Evolutionary conservation across 148 eudicot species (phyloP).

Genomic region (Dianthus caryophyllus): DNA sequence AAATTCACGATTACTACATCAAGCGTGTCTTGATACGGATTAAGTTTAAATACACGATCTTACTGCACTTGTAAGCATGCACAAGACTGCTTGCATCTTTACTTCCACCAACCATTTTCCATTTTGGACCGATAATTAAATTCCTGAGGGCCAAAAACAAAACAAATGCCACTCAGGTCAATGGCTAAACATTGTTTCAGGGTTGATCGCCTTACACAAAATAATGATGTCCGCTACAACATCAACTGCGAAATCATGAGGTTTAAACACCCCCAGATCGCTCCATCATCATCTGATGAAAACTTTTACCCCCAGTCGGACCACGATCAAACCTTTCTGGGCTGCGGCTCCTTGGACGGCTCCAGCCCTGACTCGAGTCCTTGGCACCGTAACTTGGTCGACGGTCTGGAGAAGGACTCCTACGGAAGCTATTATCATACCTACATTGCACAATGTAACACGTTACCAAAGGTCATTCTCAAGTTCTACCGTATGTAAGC

Average conservation of each 20-base stretch:
- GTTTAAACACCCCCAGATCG: constrained; percentile 17
- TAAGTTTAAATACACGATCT: neutral
- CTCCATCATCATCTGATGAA: constrained; percentile 64
- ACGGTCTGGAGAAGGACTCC: constrained; percentile 18
- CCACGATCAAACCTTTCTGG: constrained; percentile 38
- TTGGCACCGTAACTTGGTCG: constrained; percentile 26
- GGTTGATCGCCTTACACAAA: neutral
- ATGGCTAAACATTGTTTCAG: neutral
- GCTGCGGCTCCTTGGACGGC: constrained; percentile 44
- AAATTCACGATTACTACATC: no score
- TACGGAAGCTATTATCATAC: constrained; percentile 36
- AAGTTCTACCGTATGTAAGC: neutral
- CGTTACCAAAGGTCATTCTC: neutral
- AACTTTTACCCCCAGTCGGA: constrained; percentile 42
- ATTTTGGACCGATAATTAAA: neutral
- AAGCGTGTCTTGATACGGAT: no score
- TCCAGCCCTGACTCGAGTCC: constrained; percentile 26
- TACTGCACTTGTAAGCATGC: neutral
- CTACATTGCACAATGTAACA: constrained; percentile 22
- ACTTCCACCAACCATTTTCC: neutral
- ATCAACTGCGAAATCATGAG: neutral
- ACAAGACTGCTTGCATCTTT: neutral
- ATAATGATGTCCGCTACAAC: neutral
- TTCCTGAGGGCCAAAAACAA: constrained; percentile 3
- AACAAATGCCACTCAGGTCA: constrained; percentile 5